phyloP scores from a whole-genome alignment of 179 eudicot genomes.

The Corrigiola litoralis region DNA sequence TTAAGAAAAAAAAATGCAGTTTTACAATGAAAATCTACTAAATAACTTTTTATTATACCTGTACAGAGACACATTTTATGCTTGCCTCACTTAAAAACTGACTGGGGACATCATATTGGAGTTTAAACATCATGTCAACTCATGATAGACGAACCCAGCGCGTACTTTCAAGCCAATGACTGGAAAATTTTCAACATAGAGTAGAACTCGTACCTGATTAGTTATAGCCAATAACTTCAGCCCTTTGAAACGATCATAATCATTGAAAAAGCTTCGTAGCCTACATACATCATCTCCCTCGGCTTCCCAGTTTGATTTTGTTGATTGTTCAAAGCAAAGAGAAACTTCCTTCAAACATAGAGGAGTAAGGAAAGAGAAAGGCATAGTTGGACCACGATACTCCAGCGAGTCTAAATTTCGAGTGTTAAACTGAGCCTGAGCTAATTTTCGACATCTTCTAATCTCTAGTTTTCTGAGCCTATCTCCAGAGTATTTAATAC shows the following conservation, averaged over 20 bases:
- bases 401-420: slow-evolving; percentile 22
- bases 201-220: neutral
- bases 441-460: slow-evolving; percentile 18
- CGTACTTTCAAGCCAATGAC: neutral
- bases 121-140: no score
- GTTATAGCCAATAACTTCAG: slow-evolving; percentile 13
- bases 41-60: no score
- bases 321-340: slow-evolving; percentile 11
- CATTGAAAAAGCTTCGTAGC: slow-evolving; percentile 1
- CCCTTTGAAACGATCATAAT: slow-evolving; percentile 3
- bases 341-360: slow-evolving; percentile 13
- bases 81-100: no score
- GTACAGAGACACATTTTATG: no score
- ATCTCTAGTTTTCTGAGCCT: slow-evolving; percentile 20
- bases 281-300: neutral
- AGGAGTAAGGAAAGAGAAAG: slow-evolving; percentile 10
- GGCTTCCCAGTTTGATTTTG: neutral
- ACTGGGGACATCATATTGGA: no score
- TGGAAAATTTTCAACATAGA: neutral
- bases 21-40: no score
- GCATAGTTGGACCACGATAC: slow-evolving; percentile 25
- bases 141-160: no score
- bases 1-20: no score
- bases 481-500: slow-evolving; percentile 4
- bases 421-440: slow-evolving; percentile 5